Conservation (phyloP, 2,329 filamentous ascomycete species). For the Massarina eburnea region DNA sequence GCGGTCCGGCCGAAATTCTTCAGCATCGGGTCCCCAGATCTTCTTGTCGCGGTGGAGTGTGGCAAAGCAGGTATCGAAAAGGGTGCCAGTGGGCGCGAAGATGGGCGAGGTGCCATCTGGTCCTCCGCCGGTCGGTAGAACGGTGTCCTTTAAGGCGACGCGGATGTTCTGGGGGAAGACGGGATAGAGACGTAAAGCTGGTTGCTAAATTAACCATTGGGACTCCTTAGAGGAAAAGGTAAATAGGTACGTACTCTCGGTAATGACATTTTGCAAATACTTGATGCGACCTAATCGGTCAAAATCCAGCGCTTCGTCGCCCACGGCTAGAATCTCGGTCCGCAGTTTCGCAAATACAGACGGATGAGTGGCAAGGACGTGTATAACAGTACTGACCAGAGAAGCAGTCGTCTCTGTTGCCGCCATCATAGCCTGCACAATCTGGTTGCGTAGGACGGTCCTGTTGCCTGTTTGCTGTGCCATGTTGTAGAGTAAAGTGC, state of each 20-base stretch:
- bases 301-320: neutral
- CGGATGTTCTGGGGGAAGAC: constrained; percentile 16
- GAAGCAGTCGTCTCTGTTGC: constrained; percentile 7
- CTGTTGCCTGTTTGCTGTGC: constrained; percentile 8
- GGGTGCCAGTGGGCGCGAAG: constrained; percentile 11
- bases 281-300: neutral
- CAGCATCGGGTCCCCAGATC: constrained; percentile 18
- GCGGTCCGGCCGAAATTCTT: constrained; percentile 9
- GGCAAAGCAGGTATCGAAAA: constrained; percentile 40
- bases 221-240: neutral
- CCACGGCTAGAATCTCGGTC: neutral
- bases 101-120: constrained; percentile 7
- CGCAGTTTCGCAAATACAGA: neutral
- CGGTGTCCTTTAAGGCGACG: constrained; percentile 12
- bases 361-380: constrained; percentile 14
- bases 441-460: constrained; percentile 5
- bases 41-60: constrained; percentile 45
- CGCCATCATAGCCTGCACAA: constrained; percentile 12
- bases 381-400: neutral
- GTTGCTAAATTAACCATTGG: neutral
- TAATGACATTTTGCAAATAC: constrained; percentile 5
- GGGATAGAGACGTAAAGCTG: constrained; percentile 15
- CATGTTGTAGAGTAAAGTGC: constrained; percentile 11
- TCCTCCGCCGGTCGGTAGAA: constrained; percentile 18
- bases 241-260: neutral